Conservation (phyloP, 805 yeast species). For the Hanseniaspora guilliermondii region DNA sequence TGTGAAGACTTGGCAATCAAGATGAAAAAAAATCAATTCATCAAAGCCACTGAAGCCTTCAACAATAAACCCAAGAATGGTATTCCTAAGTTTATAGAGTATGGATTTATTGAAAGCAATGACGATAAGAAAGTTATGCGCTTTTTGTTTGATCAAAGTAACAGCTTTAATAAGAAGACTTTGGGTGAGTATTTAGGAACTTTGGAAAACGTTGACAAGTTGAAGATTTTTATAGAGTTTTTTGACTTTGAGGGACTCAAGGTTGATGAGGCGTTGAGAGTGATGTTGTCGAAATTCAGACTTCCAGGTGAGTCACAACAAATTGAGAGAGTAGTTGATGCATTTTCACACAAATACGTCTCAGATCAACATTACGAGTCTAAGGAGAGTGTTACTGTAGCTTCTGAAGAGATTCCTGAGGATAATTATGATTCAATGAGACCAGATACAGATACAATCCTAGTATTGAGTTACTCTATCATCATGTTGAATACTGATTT, state of each 20-base stretch:
- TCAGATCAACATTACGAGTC: constrained; percentile 39
- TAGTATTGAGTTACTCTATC: constrained; percentile 78
- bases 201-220: constrained; percentile 47
- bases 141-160: constrained; percentile 66
- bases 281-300: constrained; percentile 69
- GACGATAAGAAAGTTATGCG: constrained; percentile 55
- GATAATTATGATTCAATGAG: constrained; percentile 37
- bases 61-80: constrained; percentile 74
- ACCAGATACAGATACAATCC: constrained; percentile 78
- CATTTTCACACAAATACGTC: constrained; percentile 72
- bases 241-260: constrained; percentile 69
- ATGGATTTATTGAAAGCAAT: constrained; percentile 46
- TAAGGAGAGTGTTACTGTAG: constrained; percentile 14
- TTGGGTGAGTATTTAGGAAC: constrained; percentile 80
- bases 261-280: constrained; percentile 86
- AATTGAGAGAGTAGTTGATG: constrained; percentile 82
- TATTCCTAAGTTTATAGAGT: constrained; percentile 46
- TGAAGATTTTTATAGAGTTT: constrained; percentile 50
- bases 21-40: constrained; percentile 56
- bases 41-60: constrained; percentile 60
- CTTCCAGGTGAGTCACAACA: constrained; percentile 97
- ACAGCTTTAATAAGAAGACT: constrained; percentile 72
- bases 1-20: constrained; percentile 22
- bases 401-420: constrained; percentile 17
- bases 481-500: constrained; percentile 90